Conservation (phyloP, 2,329 filamentous ascomycete genomes). For the Cryphonectria carpinicola region DNA sequence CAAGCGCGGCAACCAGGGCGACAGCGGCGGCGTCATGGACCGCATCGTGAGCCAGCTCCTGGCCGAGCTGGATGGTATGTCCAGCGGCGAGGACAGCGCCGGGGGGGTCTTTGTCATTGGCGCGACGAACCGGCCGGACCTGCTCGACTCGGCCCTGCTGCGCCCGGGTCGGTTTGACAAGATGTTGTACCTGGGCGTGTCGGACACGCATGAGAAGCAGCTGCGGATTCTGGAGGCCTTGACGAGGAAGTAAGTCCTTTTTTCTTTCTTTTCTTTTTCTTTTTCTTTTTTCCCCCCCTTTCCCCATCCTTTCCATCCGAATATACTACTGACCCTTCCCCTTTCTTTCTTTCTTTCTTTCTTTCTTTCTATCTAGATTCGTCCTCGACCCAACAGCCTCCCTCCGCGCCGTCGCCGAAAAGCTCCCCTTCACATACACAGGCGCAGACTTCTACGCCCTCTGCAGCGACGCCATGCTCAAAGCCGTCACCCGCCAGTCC, state of each 20-base stretch:
- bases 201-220: slow-evolving; percentile 96
- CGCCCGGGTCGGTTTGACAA: slow-evolving; percentile 95
- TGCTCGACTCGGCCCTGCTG: slow-evolving; percentile 87
- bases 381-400: slow-evolving; percentile 80
- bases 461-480: slow-evolving; percentile 98
- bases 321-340: slow-evolving; percentile 2
- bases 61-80: slow-evolving; percentile 97
- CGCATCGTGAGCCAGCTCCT: slow-evolving; percentile 93
- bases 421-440: slow-evolving; percentile 92
- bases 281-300: not conserved
- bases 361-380: slow-evolving; percentile 64
- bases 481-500: slow-evolving; percentile 92
- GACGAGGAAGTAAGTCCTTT: slow-evolving; percentile 78
- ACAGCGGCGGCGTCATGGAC: slow-evolving; percentile 98
- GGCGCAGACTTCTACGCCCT: slow-evolving; percentile 97
- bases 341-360: slow-evolving; percentile 6
- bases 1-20: slow-evolving; percentile 95
- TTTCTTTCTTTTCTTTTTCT: slow-evolving; percentile 4
- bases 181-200: slow-evolving; percentile 96
- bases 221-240: slow-evolving; percentile 91
- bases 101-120: slow-evolving; percentile 96
- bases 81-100: slow-evolving; percentile 77
- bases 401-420: slow-evolving; percentile 72
- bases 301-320: not conserved
- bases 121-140: slow-evolving; percentile 91